Percentiles rank a stretch among this genome's conserved stretches.
Evolutionary conservation across 2,329 filamentous ascomycete species (phyloP).

Genomic region (Ophiostoma populinum): DNA sequence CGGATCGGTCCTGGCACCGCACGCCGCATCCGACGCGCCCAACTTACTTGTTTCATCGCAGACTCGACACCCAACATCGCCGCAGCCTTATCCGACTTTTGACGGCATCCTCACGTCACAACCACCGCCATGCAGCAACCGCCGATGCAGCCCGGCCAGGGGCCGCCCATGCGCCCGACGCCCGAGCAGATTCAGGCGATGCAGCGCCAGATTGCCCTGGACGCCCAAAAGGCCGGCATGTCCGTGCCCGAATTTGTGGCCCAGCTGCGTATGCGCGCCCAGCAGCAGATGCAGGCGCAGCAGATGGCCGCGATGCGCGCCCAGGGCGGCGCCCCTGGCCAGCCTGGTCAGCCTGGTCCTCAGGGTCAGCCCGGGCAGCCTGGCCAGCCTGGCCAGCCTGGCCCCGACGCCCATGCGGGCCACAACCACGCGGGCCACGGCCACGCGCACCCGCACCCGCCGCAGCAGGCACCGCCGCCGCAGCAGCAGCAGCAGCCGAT

Average conservation of each 20-base stretch:
- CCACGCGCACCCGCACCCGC: conserved; percentile 12
- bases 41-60: too few species aligned
- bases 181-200: conserved; percentile 76
- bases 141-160: conserved; percentile 2
- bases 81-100: neutral
- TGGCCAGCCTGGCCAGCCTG: conserved; percentile 26
- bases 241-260: conserved; percentile 71
- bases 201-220: conserved; percentile 64
- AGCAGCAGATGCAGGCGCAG: conserved; percentile 30
- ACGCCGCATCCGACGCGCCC: too few species aligned
- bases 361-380: conserved; percentile 9
- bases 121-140: neutral
- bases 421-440: conserved; percentile 22
- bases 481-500: conserved; percentile 41
- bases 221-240: conserved; percentile 74
- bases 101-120: neutral
- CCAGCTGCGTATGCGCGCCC: conserved; percentile 40
- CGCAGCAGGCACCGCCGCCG: conserved; percentile 17
- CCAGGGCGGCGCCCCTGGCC: conserved; percentile 10
- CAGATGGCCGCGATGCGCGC: conserved; percentile 27
- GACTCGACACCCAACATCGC: too few species aligned
- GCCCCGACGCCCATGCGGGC: conserved; percentile 21
- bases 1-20: too few species aligned
- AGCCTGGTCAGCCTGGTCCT: conserved; percentile 25
- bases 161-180: conserved; percentile 29